Evolutionary conservation across 2,329 filamentous ascomycete species (phyloP), one percentile per base, ranked within the genome.

Genomic region (Colletotrichum paranaense): DNA sequence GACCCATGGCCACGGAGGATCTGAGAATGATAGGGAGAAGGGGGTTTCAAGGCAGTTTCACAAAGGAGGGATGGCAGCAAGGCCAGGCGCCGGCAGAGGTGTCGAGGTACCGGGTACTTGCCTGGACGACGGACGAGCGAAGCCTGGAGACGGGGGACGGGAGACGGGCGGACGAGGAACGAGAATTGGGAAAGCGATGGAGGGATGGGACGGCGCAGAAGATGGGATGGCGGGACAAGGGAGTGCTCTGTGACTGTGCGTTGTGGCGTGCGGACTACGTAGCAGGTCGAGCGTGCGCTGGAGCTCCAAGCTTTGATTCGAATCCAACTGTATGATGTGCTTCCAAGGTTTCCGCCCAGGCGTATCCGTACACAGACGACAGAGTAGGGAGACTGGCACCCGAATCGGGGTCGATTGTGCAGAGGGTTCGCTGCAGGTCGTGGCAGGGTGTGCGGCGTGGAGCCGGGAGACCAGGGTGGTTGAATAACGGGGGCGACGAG

Each of bases 1-100:
- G 68, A 59, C 72, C 68, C 72, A 74, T 74, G 57, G 42, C 35
- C 35, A 62, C 59, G 58, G 68, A 62, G 62, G 62, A 71, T 66
- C 35, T 62, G 66, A 65, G 66, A 70, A 74, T 72, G 72, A 67
- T 38, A 74, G 67, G 72, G 72, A 74, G 67, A 56, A 67, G 68
- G 56, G 62, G 63, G 72, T 74, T 74, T 74, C 72, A 72, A 67
- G 8, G 72, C 62, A 24, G 72, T 74, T 74, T 74, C 72, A 74
- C 24, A 58, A 65, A 63, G 42, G 62, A 62, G 49, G 72, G 72
- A 63, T 26, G 60, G 46, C 60, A 65, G 71, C 59, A 57, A 62
- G 60, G 68, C 42, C 56, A 58, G 57, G 24, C 62, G 38, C 32
- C 63, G 68, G 68, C 62, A 55, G 56, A 22, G 30, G 19, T 2